Evolutionary conservation across 2,329 filamentous ascomycete genomes (phyloP), one percentile per base, ranked within the genome.

Genomic region (Rhynchosporium agropyri): DNA sequence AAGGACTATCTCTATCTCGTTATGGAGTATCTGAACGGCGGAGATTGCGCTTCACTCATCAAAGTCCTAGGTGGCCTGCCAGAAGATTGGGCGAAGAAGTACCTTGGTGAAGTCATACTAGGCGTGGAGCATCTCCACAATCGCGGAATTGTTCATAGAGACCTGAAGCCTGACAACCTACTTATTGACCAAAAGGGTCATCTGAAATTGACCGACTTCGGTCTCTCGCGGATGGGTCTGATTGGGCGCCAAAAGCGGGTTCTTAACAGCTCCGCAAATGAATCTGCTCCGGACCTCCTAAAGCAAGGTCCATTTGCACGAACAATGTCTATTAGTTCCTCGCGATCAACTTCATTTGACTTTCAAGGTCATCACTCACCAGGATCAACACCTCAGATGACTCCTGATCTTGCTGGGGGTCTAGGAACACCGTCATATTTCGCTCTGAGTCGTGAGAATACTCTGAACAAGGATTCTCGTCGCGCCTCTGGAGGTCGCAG

Each of bases 1-100:
- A 99, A 99, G 74, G 95, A 99, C 74, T 99, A 97, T 74, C 86
- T 99, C 29, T 99, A 98, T 74, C 83, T 99, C 63, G 95, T 99
- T 29, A 99, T 99, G 95, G 95, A 99, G 74, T 99, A 99, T 77
- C 83, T 99, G 63, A 99, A 98, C 70, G 95, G 95, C 42, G 95
- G 95, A 51, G 95, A 99, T 73, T 99, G 94, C 74, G 95, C 96
- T 55, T 97, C 95, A 5, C 81, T 99, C 59, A 95, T 98, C 79
- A 99, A 98, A 75, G 88, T 97, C 31, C 83, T 99, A 0, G 93
- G 93, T 36, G 92, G 91, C 2, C 81, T 99, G 28, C 90, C 93
- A 0, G 96, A 99, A 78, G 94, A 98, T 69, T 99, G 96, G 96
- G 92, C 91, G 3, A 96, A 96, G 79, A 98, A 97, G 75, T 99